A percentile compares a stretch with the other conserved stretches of the same genome.
phyloP scores from a whole-genome alignment of 192 early-diverging fungal species.

The Umbelopsis vinacea region DNA sequence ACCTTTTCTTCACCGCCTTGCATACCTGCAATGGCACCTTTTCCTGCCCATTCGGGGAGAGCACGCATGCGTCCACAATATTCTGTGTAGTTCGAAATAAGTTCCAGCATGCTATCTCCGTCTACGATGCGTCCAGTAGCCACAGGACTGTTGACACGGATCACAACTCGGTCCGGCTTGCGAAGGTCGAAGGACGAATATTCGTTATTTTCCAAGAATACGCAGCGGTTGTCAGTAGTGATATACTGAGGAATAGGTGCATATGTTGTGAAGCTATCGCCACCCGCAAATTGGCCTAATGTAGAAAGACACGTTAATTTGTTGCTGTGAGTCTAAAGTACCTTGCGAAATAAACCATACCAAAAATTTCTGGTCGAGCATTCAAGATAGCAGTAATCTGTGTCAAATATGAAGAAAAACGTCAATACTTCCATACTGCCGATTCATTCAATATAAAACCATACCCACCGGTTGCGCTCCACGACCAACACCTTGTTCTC shows the following conservation, averaged over 20 bases:
- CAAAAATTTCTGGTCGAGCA: slow-evolving; percentile 31
- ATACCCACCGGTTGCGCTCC: slow-evolving; percentile 35
- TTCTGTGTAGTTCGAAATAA: slow-evolving; percentile 43
- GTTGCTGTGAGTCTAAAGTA: background rate
- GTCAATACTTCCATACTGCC: no score
- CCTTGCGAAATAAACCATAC: background rate
- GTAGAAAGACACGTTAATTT: background rate
- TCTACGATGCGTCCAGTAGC: slow-evolving; percentile 40
- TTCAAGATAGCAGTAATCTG: slow-evolving; percentile 26
- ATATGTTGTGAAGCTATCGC: slow-evolving; percentile 41
- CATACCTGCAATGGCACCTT: slow-evolving; percentile 42
- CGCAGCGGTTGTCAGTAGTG: slow-evolving; percentile 35
- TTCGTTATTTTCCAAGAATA: slow-evolving; percentile 43
- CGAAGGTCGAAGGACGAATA: slow-evolving; percentile 44
- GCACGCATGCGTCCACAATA: slow-evolving; percentile 42
- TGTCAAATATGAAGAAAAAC: background rate
- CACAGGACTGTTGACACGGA: slow-evolving; percentile 27
- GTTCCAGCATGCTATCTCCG: slow-evolving; percentile 37
- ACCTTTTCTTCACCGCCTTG: slow-evolving; percentile 46
- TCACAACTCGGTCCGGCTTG: slow-evolving; percentile 33
- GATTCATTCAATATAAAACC: background rate
- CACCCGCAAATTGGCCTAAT: slow-evolving; percentile 22
- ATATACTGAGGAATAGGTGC: slow-evolving; percentile 45
- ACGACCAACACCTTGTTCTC: slow-evolving; percentile 46
- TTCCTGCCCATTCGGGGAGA: slow-evolving; percentile 41